Base-by-base conservation (phyloP, 176 grass and related monocot species). In the Oryza meyeriana region DNA sequence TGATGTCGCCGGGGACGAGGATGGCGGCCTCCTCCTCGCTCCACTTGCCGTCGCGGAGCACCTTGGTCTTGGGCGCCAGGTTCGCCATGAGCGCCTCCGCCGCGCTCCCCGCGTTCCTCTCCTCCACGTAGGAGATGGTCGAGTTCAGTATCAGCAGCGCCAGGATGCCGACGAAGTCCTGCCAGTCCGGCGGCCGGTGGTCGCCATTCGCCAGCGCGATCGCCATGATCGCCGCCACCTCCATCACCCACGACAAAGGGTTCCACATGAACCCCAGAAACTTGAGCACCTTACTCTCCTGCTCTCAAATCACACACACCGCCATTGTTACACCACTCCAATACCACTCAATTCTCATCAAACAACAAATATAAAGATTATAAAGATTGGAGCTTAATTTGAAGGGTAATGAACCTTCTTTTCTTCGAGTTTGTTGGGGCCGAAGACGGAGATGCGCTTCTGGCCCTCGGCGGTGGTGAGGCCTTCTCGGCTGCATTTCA, bases 191-290 rank as follows among this genome's bases (percentile, higher is more conserved):
- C 11, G 97, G 93, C 72, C 86, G 69, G 5, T 85, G 83, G 29
- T 22, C 76, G 5, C 93, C 97, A 29, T 99, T 99, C 27, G 93
- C 97, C 0, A 96, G 78, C 1, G 29, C 91, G 45, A 99, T 99
- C 55, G 97, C 97, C 85, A 99, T 99, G 30, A 99, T 22, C 20
- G 97, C 97, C 7, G 96, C 93, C 16, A 77, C 66, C 66, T 99
- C 97, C 97, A 99, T 99, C 22, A 99, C 97, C 97, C 97, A 99
- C 29, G 97, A 99, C 1, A 99, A 77, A 0, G 97, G 97, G 74
- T 99, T 99, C 97, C 97, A 99, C 97, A 99, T 99, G 83, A 99
- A 99, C 26, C 91, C 87, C 22, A 99, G 13, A 85, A 99, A 99
- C 67, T 96, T 99, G 22, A 99, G 91, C 0, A 99, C 4, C 80